phyloP scores from a whole-genome alignment of 2,329 filamentous ascomycete genomes.

The Venturia aucupariae region DNA sequence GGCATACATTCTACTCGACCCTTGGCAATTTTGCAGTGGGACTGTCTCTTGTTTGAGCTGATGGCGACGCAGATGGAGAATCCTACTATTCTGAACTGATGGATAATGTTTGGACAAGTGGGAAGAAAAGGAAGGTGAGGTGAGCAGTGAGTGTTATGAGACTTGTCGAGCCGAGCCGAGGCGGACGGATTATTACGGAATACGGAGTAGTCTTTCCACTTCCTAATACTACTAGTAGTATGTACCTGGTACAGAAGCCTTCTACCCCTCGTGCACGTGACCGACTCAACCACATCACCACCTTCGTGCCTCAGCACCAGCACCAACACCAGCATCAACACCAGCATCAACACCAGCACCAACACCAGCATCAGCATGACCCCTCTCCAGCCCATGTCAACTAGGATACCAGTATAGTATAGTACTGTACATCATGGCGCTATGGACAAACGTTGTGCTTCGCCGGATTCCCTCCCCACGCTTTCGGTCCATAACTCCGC shows the following conservation, averaged over 20 bases:
- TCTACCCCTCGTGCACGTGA: too few relatives aligned
- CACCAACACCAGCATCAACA: not conserved
- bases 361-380: not conserved
- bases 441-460: not conserved
- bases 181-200: too few relatives aligned
- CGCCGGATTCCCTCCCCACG: not conserved
- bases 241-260: too few relatives aligned
- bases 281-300: too few relatives aligned
- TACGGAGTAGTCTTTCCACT: too few relatives aligned
- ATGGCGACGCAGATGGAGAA: not conserved
- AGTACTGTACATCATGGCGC: not conserved
- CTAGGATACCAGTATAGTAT: too few relatives aligned
- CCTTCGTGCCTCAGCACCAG: too few relatives aligned
- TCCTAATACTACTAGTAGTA: too few relatives aligned
- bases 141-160: not conserved
- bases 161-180: not conserved
- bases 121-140: not conserved
- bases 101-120: not conserved
- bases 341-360: not conserved
- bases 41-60: not conserved
- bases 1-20: not conserved
- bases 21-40: not conserved
- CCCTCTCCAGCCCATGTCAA: not conserved
- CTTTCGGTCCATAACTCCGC: not conserved
- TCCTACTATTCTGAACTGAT: not conserved